Base-by-base conservation (phyloP, 2,329 filamentous ascomycete genomes). In the Calycina herbarum region DNA sequence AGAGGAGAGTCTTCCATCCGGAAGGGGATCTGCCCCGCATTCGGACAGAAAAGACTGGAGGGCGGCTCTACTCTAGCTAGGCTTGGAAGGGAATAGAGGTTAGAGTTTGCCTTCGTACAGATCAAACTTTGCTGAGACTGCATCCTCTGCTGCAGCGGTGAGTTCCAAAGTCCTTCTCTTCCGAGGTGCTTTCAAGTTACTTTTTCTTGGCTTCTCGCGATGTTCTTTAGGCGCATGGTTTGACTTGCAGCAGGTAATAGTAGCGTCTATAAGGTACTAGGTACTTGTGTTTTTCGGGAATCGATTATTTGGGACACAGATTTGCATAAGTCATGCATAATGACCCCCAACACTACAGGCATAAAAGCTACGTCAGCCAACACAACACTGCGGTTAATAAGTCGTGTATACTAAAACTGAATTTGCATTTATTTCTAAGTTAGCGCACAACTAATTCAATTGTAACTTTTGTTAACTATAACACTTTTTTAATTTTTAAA, bases 61-160 rank as follows among this genome's bases (percentile, higher is more conserved):
- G 45, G 45, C 20, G n/a, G 45, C 20, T 51, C 45, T 24, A 38
- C 45, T 51, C 45, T 38, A 38, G 8, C 45, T 38, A 38, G 8
- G 4, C 35, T 10, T 38, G 10, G 10, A 38, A 38, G 35, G 10
- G 35, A 38, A 38, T 38, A 27, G n/a, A 51, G 20, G 8, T 24
- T 48, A 48, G 45, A 20, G 20, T 20, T 20, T 24, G 45, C 45
- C 45, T 51, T 51, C 45, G n/a, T 51, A 51, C 45, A 51, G 45
- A 51, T 10, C 45, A 51, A 20, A 51, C 45, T 51, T 51, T 51
- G 20, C 45, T 51, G 45, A 51, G 45, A 51, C 45, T 51, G 45
- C 20, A 51, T 51, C 10, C 20, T 51, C 27, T 51, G 45, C 45
- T 51, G n/a, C 45, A 24, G 45, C 45, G 45, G 45, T 51, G 45